A percentile compares a stretch with the other conserved stretches of the same genome.
phyloP scores from a whole-genome alignment of 2,329 filamentous ascomycete genomes.

The Davidsoniella neocaledoniae region DNA sequence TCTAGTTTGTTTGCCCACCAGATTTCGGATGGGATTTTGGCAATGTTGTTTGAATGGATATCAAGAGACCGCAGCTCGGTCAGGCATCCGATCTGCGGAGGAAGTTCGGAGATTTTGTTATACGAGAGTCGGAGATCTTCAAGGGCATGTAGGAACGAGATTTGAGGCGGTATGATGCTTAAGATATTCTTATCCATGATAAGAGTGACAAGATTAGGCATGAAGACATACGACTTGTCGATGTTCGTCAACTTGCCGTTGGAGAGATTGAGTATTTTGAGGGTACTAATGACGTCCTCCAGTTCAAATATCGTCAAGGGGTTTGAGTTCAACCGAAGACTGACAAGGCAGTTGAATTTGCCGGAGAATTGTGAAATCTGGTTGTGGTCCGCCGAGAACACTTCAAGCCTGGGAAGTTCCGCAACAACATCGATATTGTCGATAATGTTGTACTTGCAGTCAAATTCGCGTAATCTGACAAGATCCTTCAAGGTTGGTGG shows the following conservation, averaged over 20 bases:
- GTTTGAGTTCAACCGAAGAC: slow-evolving; percentile 82
- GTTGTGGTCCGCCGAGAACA: slow-evolving; percentile 83
- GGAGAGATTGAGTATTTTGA: slow-evolving; percentile 77
- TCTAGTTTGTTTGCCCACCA: slow-evolving; percentile 89
- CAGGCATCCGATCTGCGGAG: slow-evolving; percentile 74
- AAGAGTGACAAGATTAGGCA: slow-evolving; percentile 73
- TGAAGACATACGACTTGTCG: slow-evolving; percentile 73
- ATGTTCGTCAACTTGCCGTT: slow-evolving; percentile 83
- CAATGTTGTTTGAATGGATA: slow-evolving; percentile 83
- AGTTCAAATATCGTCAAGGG: slow-evolving; percentile 90
- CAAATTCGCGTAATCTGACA: slow-evolving; percentile 68
- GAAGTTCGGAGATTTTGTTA: slow-evolving; percentile 72
- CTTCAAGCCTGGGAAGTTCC: slow-evolving; percentile 70
- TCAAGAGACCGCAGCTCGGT: slow-evolving; percentile 73
- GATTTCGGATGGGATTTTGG: slow-evolving; percentile 75
- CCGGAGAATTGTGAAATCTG: slow-evolving; percentile 78
- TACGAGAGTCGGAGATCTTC: slow-evolving; percentile 90
- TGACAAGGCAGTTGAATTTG: slow-evolving; percentile 68
- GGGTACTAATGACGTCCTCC: slow-evolving; percentile 54
- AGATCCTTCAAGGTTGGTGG: slow-evolving; percentile 58
- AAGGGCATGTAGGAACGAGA: slow-evolving; percentile 66
- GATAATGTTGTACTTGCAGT: slow-evolving; percentile 85
- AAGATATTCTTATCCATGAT: slow-evolving; percentile 93
- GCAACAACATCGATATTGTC: slow-evolving; percentile 78
- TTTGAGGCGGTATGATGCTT: slow-evolving; percentile 68